Evolutionary conservation across 257 asterid genomes (phyloP), one percentile per base, ranked within the genome.

Genomic region (Solanum appendiculatum): DNA sequence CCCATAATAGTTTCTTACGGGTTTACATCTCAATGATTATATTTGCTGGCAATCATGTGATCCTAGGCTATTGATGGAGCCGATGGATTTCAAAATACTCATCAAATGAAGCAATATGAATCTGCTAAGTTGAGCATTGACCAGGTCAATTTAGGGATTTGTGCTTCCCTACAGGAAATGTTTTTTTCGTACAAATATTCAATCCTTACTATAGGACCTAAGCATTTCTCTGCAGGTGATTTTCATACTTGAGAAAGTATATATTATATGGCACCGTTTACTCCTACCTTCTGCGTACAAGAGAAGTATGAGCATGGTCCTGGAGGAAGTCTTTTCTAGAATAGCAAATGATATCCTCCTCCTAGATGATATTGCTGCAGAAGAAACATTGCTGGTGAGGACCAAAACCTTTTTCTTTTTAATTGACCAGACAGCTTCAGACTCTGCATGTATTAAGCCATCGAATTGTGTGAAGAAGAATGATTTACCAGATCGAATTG

Each of bases 281-380:
- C 91, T 95, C 86, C 93, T 96, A 88, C 95, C 98, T 87, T 95
- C 95, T 80, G 88, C 91, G 40, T 97, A 96, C 58, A 93, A 94
- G 94, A 96, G 92, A 88, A 90, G 95, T 78, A 94, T 95, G 93
- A 87, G 93, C 89, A 85, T 94, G 92, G 92, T 94, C 91, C 90
- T 97, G 87, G 96, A 93, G 90, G 88, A 88, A 9, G 95, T 97
- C 85, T 97, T 94, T 88, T 91, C 95, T 0, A 95, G 95, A 92
- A 92, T 96, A 85, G 88, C 95, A 4, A 92, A 91, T 88, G 98
- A 97, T 88, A 94, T 97, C 88, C 99, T 97, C 86, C 92, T 92
- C 44, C 89, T 97, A 86, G 98, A 96, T 91, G 99, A 97, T 88
- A 93, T 97, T 98, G 99, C 99, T 1, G 98, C 98, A 31, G 99